Evolutionary conservation across 495 filamentous ascomycete genomes (phyloP), one percentile per base, ranked within the genome.

Genomic region (Penicillium flavigenum): DNA sequence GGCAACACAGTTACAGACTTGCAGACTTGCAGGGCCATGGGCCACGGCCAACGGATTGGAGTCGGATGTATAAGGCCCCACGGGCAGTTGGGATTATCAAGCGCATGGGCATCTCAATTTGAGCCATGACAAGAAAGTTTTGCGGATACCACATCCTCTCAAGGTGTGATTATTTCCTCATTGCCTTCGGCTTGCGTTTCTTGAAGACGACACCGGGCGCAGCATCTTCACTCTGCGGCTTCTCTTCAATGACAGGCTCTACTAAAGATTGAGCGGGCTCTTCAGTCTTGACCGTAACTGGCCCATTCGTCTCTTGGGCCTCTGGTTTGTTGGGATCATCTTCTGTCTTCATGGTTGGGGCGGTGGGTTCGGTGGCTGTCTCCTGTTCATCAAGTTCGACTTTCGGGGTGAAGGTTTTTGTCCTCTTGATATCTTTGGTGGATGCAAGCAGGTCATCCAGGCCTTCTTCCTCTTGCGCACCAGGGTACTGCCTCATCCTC

Each of bases 141-240:
- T 34, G 47, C 4, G 11, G 26, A 39, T 14, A 47, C 38, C 19
- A 44, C 39, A 52, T 61, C 43, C 47, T 57, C 19, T 8, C 12
- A 12, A 19, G 31, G 43, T 31, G 29, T 6, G 8, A 47, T 50
- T 64, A 77, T 71, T 72, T 77, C 59, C 65, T 71, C 62, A 89
- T 82, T 32, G 84, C 83, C 69, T 92, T 96, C 1, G 87, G 80
- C 67, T 94, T 96, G 60, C 92, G 84, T 73, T 96, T 96, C 75
- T 96, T 97, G 77, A 97, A 97, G 12, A 94, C 74, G 19, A 93
- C 79, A 0, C 73, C 80, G 4, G 70, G 61, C 5, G 58, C 63
- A 34, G 67, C 60, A 12, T 68, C 64, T 50, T 70, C 67, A 3
- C 54, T 64, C 47, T 73, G 70, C 16, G 59, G 36, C 31, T 73